Conservation (phyloP, 129 eudicot species). For the Artemisia annua region DNA sequence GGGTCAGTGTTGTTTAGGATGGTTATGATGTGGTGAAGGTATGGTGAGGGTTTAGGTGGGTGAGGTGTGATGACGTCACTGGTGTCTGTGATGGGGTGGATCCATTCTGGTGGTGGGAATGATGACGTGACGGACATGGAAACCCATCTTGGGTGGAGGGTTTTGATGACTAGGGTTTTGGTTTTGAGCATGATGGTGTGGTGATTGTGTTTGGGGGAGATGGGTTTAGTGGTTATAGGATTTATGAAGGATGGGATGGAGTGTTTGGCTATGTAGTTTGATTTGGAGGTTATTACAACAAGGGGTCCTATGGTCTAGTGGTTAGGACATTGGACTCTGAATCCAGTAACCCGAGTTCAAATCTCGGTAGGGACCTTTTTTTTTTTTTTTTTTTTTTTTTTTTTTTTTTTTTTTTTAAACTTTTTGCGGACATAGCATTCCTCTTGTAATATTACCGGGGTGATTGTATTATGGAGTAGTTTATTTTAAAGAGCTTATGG, state of each 20-base stretch:
- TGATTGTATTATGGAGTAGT: no score
- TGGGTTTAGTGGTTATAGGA: constrained; percentile 21
- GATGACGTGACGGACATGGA: constrained; percentile 30
- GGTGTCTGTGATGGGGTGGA: constrained; percentile 68
- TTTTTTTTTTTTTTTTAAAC: no score
- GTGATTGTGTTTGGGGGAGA: constrained; percentile 14
- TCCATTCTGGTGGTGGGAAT: constrained; percentile 91
- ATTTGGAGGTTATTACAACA: no score
- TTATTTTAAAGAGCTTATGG: no score
- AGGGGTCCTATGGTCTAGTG: constrained; percentile 56
- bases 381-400: no score
- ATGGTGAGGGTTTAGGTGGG: constrained; percentile 66
- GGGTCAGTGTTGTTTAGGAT: constrained; percentile 43
- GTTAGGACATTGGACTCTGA: constrained; percentile 77
- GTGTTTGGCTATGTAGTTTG: no score
- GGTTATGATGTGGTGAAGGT: constrained; percentile 59
- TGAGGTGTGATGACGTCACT: constrained; percentile 57
- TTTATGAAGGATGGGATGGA: no score
- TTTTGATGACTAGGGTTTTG: background rate
- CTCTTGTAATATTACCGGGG: no score
- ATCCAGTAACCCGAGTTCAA: constrained; percentile 79
- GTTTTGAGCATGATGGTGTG: constrained; percentile 14
- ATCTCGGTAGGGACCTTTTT: constrained; percentile 48
- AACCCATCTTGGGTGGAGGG: constrained; percentile 37
- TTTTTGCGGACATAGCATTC: no score